Conservation (phyloP, 345 rosid species). For the Balakata baccata region DNA sequence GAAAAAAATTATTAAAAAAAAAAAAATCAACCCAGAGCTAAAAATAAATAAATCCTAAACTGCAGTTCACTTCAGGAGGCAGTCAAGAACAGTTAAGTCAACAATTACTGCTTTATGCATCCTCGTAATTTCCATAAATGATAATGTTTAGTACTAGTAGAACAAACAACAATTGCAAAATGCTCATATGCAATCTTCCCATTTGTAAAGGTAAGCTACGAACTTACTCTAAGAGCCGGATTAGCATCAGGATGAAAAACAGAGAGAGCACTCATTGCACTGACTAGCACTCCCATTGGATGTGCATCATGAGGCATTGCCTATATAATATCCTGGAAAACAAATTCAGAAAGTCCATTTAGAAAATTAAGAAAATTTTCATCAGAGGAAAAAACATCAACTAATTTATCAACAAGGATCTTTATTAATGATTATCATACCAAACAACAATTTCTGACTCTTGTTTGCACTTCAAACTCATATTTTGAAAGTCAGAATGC, state of each 20-base stretch:
- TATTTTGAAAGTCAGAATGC: not conserved
- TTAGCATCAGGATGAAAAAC: conserved; percentile 98
- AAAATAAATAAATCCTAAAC: not conserved
- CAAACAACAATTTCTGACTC: not conserved
- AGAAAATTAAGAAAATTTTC: not conserved
- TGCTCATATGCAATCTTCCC: not conserved
- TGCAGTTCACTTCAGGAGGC: not conserved
- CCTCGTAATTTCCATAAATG: not conserved
- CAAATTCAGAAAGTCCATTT: conserved; percentile 6
- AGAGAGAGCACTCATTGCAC: conserved; percentile 96
- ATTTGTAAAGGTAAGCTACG: conserved; percentile 2
- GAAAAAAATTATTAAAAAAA: not conserved
- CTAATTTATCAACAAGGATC: not conserved
- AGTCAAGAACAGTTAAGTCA: not conserved
- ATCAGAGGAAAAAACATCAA: not conserved
- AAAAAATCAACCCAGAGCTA: not conserved
- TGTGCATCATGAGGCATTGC: conserved; percentile 99
- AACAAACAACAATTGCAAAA: not conserved
- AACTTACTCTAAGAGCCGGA: conserved; percentile 90
- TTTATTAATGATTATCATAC: not conserved
- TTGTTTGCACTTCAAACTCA: not conserved
- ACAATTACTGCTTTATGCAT: not conserved
- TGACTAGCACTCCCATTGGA: conserved; percentile 96
- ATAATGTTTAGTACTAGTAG: no score
- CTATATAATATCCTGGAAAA: conserved; percentile 80